phyloP scores from a whole-genome alignment of 2,329 filamentous ascomycete species.

The Nemania sp. region DNA sequence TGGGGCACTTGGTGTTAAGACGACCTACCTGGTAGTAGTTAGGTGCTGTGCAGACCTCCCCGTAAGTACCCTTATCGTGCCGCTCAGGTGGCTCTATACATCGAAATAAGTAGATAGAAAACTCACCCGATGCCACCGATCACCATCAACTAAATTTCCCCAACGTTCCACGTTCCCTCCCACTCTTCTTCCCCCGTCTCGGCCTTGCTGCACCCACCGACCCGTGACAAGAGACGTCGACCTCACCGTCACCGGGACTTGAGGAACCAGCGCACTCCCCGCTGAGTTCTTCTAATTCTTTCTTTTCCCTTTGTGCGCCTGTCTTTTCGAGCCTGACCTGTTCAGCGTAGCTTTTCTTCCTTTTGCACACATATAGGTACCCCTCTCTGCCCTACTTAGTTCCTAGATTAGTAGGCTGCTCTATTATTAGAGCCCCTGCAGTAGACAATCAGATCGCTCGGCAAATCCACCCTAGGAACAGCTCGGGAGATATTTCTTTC shows the following conservation, averaged over 20 bases:
- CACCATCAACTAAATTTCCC: conserved; percentile 26
- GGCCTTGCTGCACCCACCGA: conserved; percentile 34
- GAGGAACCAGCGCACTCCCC: conserved; percentile 25
- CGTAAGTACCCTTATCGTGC: conserved; percentile 25
- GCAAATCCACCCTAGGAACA: conserved; percentile 27
- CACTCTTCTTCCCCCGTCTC: conserved; percentile 30
- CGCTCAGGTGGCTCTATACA: conserved; percentile 22
- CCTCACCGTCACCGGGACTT: conserved; percentile 25
- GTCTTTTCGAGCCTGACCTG: conserved; percentile 26
- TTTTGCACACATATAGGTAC: conserved; percentile 15
- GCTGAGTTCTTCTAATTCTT: conserved; percentile 11
- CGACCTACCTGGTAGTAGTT: neutral
- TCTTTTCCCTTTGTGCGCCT: conserved; percentile 14
- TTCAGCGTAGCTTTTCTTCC: conserved; percentile 24
- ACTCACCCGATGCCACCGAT: conserved; percentile 26
- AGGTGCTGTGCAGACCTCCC: too few species aligned
- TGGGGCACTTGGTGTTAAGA: conserved; percentile 24
- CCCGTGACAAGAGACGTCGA: conserved; percentile 36
- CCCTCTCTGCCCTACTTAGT: conserved; percentile 21
- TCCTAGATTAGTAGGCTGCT: conserved; percentile 10
- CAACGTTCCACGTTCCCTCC: conserved; percentile 29
- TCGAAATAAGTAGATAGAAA: conserved; percentile 35
- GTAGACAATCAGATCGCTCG: conserved; percentile 24
- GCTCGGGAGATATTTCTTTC: conserved; percentile 16
- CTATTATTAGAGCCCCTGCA: conserved; percentile 31